Percentiles rank a stretch among this genome's conserved stretches.
phyloP scores from a whole-genome alignment of 352 stramenopile genomes.

The Globisporangium viniferum region DNA sequence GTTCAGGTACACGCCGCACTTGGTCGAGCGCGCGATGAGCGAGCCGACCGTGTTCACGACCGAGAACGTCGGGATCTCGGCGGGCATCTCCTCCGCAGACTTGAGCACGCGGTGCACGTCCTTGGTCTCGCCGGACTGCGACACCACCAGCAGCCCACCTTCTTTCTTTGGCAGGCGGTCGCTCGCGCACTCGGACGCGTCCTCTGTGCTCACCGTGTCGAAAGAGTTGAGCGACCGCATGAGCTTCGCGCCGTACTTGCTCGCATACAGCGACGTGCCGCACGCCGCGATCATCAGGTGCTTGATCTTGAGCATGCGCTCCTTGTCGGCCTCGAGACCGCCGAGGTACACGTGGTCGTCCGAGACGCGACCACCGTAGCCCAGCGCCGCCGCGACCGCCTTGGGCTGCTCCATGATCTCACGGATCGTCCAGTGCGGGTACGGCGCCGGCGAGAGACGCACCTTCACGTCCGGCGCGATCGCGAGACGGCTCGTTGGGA shows the following conservation, averaged over 20 bases:
- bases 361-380: constrained; percentile 93
- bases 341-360: constrained; percentile 93
- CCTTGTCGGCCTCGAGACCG: constrained; percentile 90
- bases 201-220: constrained; percentile 89
- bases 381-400: constrained; percentile 92
- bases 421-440: constrained; percentile 96
- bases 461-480: constrained; percentile 94
- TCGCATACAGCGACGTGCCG: constrained; percentile 94
- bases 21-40: constrained; percentile 93
- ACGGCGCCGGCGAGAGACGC: constrained; percentile 90
- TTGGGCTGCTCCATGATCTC: constrained; percentile 97
- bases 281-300: constrained; percentile 94
- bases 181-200: constrained; percentile 90
- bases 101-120: constrained; percentile 95
- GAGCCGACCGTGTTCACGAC: constrained; percentile 98
- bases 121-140: constrained; percentile 97
- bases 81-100: constrained; percentile 67
- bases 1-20: constrained; percentile 97
- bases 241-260: constrained; percentile 94
- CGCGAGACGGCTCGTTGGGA: constrained; percentile 87
- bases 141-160: constrained; percentile 94
- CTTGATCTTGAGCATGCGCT: constrained; percentile 89
- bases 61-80: constrained; percentile 85
- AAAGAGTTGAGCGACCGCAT: constrained; percentile 97
- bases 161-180: constrained; percentile 88